A percentile compares a stretch with the other conserved stretches of the same genome.
phyloP scores from a whole-genome alignment of 2,329 filamentous ascomycete genomes.

The Scopulariopsis brevicaulis region DNA sequence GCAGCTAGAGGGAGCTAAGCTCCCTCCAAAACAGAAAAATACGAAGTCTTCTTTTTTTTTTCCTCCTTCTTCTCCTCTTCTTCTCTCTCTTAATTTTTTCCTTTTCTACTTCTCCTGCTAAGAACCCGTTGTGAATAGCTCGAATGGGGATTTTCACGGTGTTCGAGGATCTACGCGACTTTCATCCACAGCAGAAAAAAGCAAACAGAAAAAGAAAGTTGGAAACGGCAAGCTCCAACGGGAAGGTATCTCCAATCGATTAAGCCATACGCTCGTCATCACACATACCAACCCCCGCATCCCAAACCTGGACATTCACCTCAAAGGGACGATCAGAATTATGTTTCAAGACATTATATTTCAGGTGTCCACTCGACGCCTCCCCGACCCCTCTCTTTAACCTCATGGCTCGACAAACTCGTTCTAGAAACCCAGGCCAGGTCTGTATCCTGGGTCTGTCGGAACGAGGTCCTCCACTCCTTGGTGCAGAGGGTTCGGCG shows the following conservation, averaged over 20 bases:
- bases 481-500: conserved; percentile 54
- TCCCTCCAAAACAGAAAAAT: neutral
- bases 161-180: neutral
- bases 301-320: neutral
- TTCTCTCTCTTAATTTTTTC: neutral
- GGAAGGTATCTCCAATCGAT: neutral
- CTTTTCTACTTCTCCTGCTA: neutral
- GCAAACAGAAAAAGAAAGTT: neutral
- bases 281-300: neutral
- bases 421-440: neutral
- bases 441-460: neutral
- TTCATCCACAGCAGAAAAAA: neutral
- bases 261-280: neutral
- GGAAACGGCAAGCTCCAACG: neutral
- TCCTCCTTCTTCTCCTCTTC: neutral
- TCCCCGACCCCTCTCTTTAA: conserved; percentile 56
- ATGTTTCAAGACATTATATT: conserved; percentile 10
- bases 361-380: conserved; percentile 51
- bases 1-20: too few species aligned
- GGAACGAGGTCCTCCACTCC: conserved; percentile 36
- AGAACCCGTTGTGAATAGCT: too few species aligned
- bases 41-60: neutral
- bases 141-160: neutral
- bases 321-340: neutral
- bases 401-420: conserved; percentile 39